phyloP scores from a whole-genome alignment of 2,329 filamentous ascomycete species.

The Cercospora zeae-maydis region DNA sequence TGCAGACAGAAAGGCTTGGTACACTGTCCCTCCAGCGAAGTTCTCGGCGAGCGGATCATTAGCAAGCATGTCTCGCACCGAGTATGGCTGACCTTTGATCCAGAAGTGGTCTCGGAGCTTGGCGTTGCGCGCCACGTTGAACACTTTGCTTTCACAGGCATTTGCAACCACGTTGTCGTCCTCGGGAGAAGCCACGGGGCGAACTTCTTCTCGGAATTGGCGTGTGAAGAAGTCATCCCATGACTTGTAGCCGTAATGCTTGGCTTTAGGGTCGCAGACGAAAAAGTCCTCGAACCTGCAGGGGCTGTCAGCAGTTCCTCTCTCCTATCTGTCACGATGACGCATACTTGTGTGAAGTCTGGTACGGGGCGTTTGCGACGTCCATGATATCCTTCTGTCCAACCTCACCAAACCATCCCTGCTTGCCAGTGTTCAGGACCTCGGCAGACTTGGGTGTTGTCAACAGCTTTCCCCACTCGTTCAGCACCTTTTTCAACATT shows the following conservation, averaged over 20 bases:
- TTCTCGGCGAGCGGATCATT: slow-evolving; percentile 51
- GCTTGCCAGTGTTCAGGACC: slow-evolving; percentile 37
- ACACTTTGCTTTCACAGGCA: slow-evolving; percentile 62
- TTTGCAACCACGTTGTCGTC: slow-evolving; percentile 58
- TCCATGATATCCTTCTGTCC: slow-evolving; percentile 39
- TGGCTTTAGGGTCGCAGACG: slow-evolving; percentile 53
- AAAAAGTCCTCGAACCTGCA: slow-evolving; percentile 52
- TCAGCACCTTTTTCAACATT: slow-evolving; percentile 51
- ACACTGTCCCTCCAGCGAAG: slow-evolving; percentile 63
- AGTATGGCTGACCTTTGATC: slow-evolving; percentile 67
- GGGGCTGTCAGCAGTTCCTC: background rate
- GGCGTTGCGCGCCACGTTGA: slow-evolving; percentile 50
- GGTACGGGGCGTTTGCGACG: slow-evolving; percentile 32
- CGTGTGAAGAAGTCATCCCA: slow-evolving; percentile 72
- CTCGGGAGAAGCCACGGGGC: slow-evolving; percentile 57
- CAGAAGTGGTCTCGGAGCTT: slow-evolving; percentile 61
- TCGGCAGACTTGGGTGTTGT: slow-evolving; percentile 36
- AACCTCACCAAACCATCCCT: slow-evolving; percentile 42
- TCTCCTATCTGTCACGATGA: background rate
- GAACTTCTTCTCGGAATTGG: slow-evolving; percentile 51
- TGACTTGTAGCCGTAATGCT: slow-evolving; percentile 59
- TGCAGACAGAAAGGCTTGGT: slow-evolving; percentile 66
- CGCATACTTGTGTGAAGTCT: slow-evolving; percentile 23
- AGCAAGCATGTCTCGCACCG: slow-evolving; percentile 46
- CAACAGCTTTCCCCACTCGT: slow-evolving; percentile 46